A percentile compares a stretch with the other conserved stretches of the same genome.
phyloP scores from a whole-genome alignment of 2,329 filamentous ascomycete species.

The Lasiodiplodia gonubiensis region DNA sequence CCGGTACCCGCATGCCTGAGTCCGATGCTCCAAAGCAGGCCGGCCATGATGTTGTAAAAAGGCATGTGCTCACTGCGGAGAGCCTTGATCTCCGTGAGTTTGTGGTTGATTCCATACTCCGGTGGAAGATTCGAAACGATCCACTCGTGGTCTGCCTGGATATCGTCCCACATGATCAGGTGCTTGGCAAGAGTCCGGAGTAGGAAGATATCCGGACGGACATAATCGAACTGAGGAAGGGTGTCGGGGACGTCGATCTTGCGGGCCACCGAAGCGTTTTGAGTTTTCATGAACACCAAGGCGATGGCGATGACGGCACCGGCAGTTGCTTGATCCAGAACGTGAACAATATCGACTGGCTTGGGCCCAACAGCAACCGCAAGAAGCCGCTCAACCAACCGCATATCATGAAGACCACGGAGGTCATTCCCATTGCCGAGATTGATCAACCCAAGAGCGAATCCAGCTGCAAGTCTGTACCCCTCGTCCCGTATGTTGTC shows the following conservation, averaged over 20 bases:
- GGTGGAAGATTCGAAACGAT: conserved; percentile 74
- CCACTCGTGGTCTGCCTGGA: conserved; percentile 76
- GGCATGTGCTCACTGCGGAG: conserved; percentile 84
- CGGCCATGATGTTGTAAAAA: conserved; percentile 89
- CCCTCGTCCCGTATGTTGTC: conserved; percentile 89
- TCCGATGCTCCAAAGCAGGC: conserved; percentile 74
- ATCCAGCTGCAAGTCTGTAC: conserved; percentile 93
- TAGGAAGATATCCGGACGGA: conserved; percentile 89
- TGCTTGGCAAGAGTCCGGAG: conserved; percentile 88
- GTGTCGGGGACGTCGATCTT: conserved; percentile 96
- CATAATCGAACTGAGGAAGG: conserved; percentile 89
- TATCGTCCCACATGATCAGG: conserved; percentile 88
- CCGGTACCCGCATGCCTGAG: conserved; percentile 56
- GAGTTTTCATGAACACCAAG: conserved; percentile 96
- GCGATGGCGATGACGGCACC: conserved; percentile 90
- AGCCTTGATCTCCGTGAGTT: conserved; percentile 63
- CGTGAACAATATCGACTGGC: conserved; percentile 88
- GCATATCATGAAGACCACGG: conserved; percentile 90
- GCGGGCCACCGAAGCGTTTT: conserved; percentile 81
- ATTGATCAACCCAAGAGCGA: conserved; percentile 93
- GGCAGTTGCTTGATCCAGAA: conserved; percentile 89
- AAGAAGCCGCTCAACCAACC: conserved; percentile 84
- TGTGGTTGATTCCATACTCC: conserved; percentile 68
- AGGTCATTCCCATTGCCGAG: conserved; percentile 88
- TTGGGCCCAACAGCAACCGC: conserved; percentile 86